Conservation (phyloP, 306 rosid genomes). For the Cicer cuneatum region DNA sequence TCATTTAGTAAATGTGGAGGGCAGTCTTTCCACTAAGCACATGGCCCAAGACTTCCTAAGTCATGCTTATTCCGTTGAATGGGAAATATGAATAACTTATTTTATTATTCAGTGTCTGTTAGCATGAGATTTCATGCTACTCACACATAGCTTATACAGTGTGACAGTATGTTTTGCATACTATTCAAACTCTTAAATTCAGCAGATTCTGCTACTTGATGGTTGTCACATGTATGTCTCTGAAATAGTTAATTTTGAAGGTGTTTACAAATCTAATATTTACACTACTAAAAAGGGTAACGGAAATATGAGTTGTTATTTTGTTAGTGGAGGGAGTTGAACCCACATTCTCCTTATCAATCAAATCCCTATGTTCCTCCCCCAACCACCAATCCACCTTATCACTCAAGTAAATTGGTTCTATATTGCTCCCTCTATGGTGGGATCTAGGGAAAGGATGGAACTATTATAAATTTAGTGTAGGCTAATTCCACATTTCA, state of each 20-base stretch:
- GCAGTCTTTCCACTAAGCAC: neutral
- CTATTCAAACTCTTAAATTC: slow-evolving; percentile 1
- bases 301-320: no score
- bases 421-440: neutral
- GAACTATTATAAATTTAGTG: neutral
- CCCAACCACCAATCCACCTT: no score
- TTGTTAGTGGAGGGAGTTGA: no score
- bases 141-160: neutral
- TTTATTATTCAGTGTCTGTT: slow-evolving; percentile 13
- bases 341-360: no score
- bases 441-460: neutral
- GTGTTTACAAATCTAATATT: neutral
- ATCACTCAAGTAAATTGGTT: no score
- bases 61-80: neutral
- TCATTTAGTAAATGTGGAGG: neutral
- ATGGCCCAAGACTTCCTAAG: neutral
- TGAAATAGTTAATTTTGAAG: slow-evolving; percentile 11
- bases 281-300: slow-evolving; percentile 7
- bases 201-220: slow-evolving; percentile 21
- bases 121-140: slow-evolving; percentile 7
- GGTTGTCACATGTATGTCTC: slow-evolving; percentile 21
- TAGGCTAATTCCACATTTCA: slow-evolving; percentile 5
- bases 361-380: no score
- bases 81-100: neutral
- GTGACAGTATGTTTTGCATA: slow-evolving; percentile 20